Evolutionary conservation across 257 asterid species (phyloP).

Genomic region (Avicennia marina): DNA sequence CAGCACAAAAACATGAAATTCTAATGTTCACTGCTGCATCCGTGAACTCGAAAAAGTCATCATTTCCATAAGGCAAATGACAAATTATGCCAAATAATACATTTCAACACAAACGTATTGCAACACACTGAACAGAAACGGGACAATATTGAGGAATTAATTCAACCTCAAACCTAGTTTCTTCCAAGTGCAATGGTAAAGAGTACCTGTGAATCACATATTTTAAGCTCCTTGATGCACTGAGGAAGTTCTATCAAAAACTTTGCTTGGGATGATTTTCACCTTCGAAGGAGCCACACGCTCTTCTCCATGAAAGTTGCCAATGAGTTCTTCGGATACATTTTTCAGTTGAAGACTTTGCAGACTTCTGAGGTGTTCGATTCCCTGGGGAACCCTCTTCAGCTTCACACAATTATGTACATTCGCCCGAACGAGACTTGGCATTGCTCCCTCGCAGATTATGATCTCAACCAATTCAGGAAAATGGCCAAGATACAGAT

Average conservation of each 20-base stretch:
- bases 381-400: slow-evolving; percentile 23
- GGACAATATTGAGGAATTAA: no score
- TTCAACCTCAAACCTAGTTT: no score
- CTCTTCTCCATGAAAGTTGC: background rate
- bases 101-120: background rate
- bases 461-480: slow-evolving; percentile 11
- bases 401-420: slow-evolving; percentile 11
- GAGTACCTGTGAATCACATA: background rate
- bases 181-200: no score
- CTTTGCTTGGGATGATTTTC: background rate
- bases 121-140: no score
- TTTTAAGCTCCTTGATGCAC: background rate
- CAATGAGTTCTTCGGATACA: slow-evolving; percentile 15
- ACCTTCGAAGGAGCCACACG: background rate
- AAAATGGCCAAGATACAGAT: background rate
- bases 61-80: no score
- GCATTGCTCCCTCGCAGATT: slow-evolving; percentile 16
- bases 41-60: no score
- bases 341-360: slow-evolving; percentile 4
- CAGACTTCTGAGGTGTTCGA: slow-evolving; percentile 14
- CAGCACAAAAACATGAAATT: no score
- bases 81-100: no score
- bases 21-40: no score
- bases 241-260: background rate
- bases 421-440: slow-evolving; percentile 11